Evolutionary conservation across 2,329 filamentous ascomycete genomes (phyloP), one percentile per base, ranked within the genome.

Genomic region (Xylaria sp.): DNA sequence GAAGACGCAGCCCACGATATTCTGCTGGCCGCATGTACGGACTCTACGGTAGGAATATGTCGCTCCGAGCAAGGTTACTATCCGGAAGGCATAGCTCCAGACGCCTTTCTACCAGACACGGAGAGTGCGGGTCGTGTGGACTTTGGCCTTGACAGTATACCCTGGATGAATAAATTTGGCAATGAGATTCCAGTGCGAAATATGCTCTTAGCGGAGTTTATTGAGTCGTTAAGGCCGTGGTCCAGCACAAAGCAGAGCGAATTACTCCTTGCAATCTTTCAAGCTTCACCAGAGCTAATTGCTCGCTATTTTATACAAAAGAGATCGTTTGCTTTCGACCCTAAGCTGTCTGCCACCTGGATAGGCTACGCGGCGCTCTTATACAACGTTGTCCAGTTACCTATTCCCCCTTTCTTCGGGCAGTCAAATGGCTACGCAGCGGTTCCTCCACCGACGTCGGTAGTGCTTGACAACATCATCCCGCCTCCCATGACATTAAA

Each of bases 301-400:
- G 92, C 93, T 51, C 90, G 94, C 75, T 99, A 97, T 78, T 98
- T 97, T 76, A 85, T 89, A 51, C 90, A 88, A 77, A 94, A 93
- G 76, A 90, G 88, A 68, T 88, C 90, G 62, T 96, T 98, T 75
- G 89, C 90, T 0, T 93, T 97, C 70, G 94, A 98, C 50, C 94
- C 96, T 0, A 98, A 97, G 77, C 85, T 97, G 4, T 96, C 94
- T 2, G 90, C 94, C 53, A 96, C 94, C 0, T 99, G 96, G 96
- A 92, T 98, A 73, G 94, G 95, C 50, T 97, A 97, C 77, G 93
- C 94, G 0, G 90, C 94, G 0, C 93, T 98, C 70, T 82, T 99
- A 4, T 97, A 97, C 79, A 92, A 92, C 69, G 89, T 90, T 0
- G 89, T 98, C 54, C 87, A 91, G 65, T 83, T 97, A 42, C 89